A percentile compares a stretch with the other conserved stretches of the same genome.
These are phyloP conservation scores for Amanita jacksonii DNA, from an alignment of 768 basidiomycete genomes.

Conservation along the genomic window DNA sequence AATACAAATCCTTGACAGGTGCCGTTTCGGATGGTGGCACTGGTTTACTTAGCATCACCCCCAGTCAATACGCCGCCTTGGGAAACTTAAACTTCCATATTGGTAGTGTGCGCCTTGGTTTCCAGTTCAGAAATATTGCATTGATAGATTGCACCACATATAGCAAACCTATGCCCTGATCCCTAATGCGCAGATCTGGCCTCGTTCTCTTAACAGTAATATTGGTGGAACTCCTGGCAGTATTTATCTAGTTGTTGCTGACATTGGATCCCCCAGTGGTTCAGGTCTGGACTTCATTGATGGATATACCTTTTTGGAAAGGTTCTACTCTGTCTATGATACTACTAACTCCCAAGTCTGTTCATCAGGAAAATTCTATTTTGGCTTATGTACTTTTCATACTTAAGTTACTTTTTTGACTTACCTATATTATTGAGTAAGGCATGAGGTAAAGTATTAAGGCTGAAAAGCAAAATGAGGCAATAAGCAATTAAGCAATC, in stretches of 20 bases:
- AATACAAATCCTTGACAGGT: slow-evolving; percentile 37
- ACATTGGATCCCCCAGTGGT: slow-evolving; percentile 38
- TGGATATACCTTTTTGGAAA: too few species aligned
- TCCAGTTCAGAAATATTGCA: slow-evolving; percentile 14
- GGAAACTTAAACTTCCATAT: slow-evolving; percentile 49
- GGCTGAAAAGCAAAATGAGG: too few species aligned
- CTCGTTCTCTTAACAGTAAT: too few species aligned
- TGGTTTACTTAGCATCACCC: slow-evolving; percentile 45
- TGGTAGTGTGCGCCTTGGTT: slow-evolving; percentile 29
- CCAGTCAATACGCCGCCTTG: slow-evolving; percentile 38
- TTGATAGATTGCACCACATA: slow-evolving; percentile 16
- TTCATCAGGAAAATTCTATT: too few species aligned
- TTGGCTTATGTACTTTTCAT: too few species aligned
- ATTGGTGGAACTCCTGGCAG: slow-evolving; percentile 41
- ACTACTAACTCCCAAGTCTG: too few species aligned
- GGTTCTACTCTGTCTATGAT: too few species aligned
- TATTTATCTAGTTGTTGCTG: too few species aligned
- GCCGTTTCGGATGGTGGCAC: slow-evolving; percentile 27
- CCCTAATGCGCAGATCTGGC: slow-evolving; percentile 60
- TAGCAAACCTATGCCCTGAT: slow-evolving; percentile 45
- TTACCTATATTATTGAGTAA: too few species aligned
- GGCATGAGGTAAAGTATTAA: too few species aligned
- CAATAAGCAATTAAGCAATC: too few species aligned
- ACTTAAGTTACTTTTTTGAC: too few species aligned
- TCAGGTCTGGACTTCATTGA: slow-evolving; percentile 57